Evolutionary conservation across 495 filamentous ascomycete species (phyloP).

Genomic region (Talaromyces nanjingensis): DNA sequence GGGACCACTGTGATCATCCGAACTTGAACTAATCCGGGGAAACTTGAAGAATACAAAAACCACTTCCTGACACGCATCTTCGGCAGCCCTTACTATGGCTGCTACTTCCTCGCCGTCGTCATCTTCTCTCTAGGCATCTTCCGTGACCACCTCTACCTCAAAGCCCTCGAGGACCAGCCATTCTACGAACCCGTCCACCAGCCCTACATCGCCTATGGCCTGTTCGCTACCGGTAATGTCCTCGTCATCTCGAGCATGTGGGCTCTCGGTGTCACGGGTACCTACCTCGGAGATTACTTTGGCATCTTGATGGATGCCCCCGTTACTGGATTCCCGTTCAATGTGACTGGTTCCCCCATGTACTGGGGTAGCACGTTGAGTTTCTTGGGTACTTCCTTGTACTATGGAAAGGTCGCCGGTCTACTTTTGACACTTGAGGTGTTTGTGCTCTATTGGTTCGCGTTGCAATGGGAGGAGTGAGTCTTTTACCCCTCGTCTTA

Average conservation of each 20-base stretch:
- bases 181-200: conserved; percentile 52
- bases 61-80: conserved; percentile 83
- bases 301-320: conserved; percentile 94
- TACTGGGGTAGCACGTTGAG: conserved; percentile 90
- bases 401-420: conserved; percentile 85
- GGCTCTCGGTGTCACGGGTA: conserved; percentile 91
- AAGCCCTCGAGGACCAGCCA: conserved; percentile 33
- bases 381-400: conserved; percentile 84
- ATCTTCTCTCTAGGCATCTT: conserved; percentile 91
- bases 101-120: conserved; percentile 79
- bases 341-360: conserved; percentile 87
- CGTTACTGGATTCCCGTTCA: conserved; percentile 94
- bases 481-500: conserved; percentile 15
- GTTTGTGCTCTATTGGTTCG: conserved; percentile 70
- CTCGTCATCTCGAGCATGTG: conserved; percentile 85
- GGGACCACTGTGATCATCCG: not conserved
- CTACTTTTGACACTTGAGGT: conserved; percentile 70
- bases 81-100: conserved; percentile 71
- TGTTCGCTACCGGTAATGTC: conserved; percentile 71
- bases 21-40: not conserved
- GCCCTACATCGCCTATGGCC: conserved; percentile 61
- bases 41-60: conserved; percentile 72
- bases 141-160: conserved; percentile 63
- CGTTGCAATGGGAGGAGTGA: conserved; percentile 84
- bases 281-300: conserved; percentile 97